Evolutionary conservation across 768 basidiomycete genomes (phyloP).

Genomic region (Lactarius pseudohatsudake): DNA sequence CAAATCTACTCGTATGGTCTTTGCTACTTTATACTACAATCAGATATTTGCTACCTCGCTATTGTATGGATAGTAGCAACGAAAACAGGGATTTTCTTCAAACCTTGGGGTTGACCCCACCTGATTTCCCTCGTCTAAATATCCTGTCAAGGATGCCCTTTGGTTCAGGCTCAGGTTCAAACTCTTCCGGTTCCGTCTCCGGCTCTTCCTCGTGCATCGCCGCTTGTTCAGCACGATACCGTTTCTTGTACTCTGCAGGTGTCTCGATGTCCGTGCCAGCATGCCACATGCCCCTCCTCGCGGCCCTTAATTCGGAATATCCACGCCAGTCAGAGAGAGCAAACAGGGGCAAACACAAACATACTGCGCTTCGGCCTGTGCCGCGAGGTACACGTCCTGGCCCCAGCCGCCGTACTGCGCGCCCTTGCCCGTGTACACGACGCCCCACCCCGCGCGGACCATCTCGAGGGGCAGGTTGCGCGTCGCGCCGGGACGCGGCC

Average conservation of each 20-base stretch:
- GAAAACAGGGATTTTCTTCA: background rate
- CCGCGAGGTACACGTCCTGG: conserved; percentile 57
- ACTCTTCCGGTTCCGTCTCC: background rate
- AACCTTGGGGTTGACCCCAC: background rate
- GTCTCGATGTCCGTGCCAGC: conserved; percentile 37
- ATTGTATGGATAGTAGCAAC: background rate
- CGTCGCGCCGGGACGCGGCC: conserved; percentile 42
- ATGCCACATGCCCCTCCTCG: conserved; percentile 45
- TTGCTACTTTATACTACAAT: conserved; percentile 4
- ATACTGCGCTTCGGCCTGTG: conserved; percentile 70
- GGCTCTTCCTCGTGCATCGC: background rate
- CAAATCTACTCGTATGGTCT: background rate
- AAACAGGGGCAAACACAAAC: conserved; percentile 30
- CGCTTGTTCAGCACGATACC: conserved; percentile 26
- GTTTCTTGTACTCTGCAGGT: conserved; percentile 47
- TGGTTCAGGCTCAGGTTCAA: background rate
- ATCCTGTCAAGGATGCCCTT: background rate
- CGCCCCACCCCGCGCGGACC: conserved; percentile 75
- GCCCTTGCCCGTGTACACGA: conserved; percentile 72
- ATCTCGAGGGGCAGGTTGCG: conserved; percentile 58
- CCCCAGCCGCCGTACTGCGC: conserved; percentile 77
- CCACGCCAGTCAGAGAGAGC: background rate
- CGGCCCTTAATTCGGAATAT: conserved; percentile 4
- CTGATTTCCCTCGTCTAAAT: conserved; percentile 1
- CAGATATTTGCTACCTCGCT: conserved; percentile 5